Evolutionary conservation across 164 flowering plant genomes (phyloP).

Genomic region (Stephania cephalantha): DNA sequence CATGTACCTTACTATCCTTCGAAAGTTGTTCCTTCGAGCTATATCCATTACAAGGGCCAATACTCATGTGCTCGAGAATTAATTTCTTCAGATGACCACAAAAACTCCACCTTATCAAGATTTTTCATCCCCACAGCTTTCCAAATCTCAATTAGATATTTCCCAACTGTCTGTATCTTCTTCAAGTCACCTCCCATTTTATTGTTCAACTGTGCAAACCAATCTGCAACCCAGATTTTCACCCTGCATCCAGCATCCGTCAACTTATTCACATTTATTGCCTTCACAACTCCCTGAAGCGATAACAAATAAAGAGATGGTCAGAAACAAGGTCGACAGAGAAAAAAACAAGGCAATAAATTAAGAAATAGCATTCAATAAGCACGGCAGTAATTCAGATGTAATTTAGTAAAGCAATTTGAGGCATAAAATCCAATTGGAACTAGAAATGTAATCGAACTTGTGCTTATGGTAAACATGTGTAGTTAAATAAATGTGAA

Average conservation of each 20-base stretch:
- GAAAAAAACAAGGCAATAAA: background rate
- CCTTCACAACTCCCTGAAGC: slow-evolving; percentile 84
- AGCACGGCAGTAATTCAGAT: background rate
- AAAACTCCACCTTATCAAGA: slow-evolving; percentile 65
- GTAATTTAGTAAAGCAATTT: background rate
- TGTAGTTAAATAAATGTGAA: no score
- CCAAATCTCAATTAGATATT: slow-evolving; percentile 89
- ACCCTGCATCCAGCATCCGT: slow-evolving; percentile 78
- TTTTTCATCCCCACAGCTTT: slow-evolving; percentile 81
- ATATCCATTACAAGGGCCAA: slow-evolving; percentile 98
- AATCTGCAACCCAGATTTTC: slow-evolving; percentile 98
- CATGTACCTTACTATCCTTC: slow-evolving; percentile 59
- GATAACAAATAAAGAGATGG: background rate
- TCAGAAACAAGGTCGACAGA: background rate
- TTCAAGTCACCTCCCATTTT: slow-evolving; percentile 97
- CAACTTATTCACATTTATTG: slow-evolving; percentile 79
- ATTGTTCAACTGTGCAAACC: slow-evolving; percentile 92
- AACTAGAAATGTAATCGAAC: background rate
- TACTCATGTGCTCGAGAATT: slow-evolving; percentile 66
- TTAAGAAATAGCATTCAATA: background rate
- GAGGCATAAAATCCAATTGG: background rate
- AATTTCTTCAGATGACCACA: slow-evolving; percentile 94
- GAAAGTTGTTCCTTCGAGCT: slow-evolving; percentile 76
- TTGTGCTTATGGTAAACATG: background rate
- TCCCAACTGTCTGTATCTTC: slow-evolving; percentile 73